A percentile compares a stretch with the other conserved stretches of the same genome.
Evolutionary conservation across 169 alveolate species (phyloP).

Genomic region (Eimeria acervulina): DNA sequence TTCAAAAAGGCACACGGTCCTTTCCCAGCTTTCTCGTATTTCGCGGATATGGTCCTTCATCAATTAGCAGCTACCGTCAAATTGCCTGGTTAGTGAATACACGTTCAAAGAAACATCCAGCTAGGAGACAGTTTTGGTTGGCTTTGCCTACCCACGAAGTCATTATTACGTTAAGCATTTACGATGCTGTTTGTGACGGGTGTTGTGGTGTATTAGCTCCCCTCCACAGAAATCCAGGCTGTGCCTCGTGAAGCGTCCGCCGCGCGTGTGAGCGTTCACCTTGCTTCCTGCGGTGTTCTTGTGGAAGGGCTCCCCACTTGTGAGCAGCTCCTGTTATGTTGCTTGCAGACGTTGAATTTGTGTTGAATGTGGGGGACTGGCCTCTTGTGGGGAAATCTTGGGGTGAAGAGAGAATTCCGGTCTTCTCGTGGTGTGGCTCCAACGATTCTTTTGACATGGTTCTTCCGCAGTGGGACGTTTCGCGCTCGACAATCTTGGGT

Average conservation of each 20-base stretch:
- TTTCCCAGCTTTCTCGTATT: slow-evolving; percentile 79
- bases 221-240: background rate
- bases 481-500: slow-evolving; percentile 77
- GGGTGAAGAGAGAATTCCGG: slow-evolving; percentile 76
- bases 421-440: slow-evolving; percentile 83
- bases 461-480: slow-evolving; percentile 84
- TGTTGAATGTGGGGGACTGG: slow-evolving; percentile 82
- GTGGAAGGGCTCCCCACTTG: background rate
- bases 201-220: background rate
- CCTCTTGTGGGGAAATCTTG: slow-evolving; percentile 65
- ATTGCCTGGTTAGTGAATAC: slow-evolving; percentile 74
- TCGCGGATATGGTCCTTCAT: slow-evolving; percentile 47
- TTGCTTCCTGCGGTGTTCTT: background rate
- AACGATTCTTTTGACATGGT: slow-evolving; percentile 67
- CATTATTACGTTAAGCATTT: background rate
- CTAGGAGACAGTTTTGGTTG: background rate
- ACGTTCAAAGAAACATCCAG: background rate
- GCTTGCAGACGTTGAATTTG: slow-evolving; percentile 80
- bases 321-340: background rate
- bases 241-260: background rate
- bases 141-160: background rate
- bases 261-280: background rate
- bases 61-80: slow-evolving; percentile 68
- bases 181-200: background rate
- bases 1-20: slow-evolving; percentile 75